Base-by-base conservation (phyloP, 208 protist species). In the Crithidia brevicula region DNA sequence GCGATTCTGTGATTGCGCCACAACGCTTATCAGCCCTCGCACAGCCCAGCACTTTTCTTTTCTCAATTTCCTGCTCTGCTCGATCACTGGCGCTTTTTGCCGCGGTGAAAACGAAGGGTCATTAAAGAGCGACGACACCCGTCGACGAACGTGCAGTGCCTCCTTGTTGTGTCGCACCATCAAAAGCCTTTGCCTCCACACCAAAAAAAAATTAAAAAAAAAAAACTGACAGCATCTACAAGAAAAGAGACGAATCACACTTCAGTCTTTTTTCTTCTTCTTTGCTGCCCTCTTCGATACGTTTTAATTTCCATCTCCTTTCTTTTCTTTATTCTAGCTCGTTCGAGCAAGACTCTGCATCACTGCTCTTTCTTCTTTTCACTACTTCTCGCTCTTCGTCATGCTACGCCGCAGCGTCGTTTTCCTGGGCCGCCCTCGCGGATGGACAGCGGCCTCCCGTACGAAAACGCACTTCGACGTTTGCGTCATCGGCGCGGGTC, bases 401-500 rank as follows among this genome's bases (percentile, higher is more conserved):
- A 72, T 72, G 67, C 36, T 72, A 43, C 53, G 65, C 11, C 52
- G 57, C 2, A 66, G 51, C 33, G n/a, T 51, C 0, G 15, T 5
- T 23, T 36, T 0, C 8, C 30, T 47, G 22, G 4, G 33, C 30
- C 71, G 43, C 42, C 15, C 20, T 76, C 71, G 73, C 56, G 65
- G 4, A 27, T 77, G 27, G 56, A 82, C 27, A 5, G 62, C 28
- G 66, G 72, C 15, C 22, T 36, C 65, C 33, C 54, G 31, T 15
- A 46, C 34, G 9, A 71, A 63, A 49, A 59, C 52, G 18, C 82
- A 81, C 60, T 93, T 85, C 50, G 89, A 95, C 59, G 77, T 95
- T 1, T 95, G 89, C 31, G 75, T 95, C 51, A 89, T 95, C 57
- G 89, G 89, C 34, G 86, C 50, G 13, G 89, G 89, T 9, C 86